These are phyloP conservation scores for Rosa chinensis DNA, from an alignment of 306 rosid species.

Conservation along the genomic window DNA sequence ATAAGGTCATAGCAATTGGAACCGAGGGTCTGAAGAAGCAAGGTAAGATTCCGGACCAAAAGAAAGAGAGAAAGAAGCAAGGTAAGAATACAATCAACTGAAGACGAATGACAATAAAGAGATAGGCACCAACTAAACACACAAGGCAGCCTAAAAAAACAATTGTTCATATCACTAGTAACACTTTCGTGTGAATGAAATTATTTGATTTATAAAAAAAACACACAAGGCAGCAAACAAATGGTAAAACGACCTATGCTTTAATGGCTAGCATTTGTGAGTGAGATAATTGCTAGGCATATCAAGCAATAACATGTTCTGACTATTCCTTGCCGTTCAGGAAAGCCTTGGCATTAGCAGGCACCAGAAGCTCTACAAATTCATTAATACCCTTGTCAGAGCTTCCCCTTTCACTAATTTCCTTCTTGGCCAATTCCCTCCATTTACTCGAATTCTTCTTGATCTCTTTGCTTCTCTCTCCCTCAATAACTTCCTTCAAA, in stretches of 20 bases:
- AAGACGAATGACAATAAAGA: not conserved
- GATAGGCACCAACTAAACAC: not conserved
- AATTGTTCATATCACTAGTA: too few relatives aligned
- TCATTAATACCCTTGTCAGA: conserved; percentile 44
- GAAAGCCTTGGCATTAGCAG: conserved; percentile 16
- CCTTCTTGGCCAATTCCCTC: conserved; percentile 48
- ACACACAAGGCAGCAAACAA: not conserved
- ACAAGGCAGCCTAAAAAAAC: not conserved
- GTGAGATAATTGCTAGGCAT: too few relatives aligned
- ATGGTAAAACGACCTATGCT: too few relatives aligned
- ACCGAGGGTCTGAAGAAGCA: not conserved
- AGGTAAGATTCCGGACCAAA: not conserved
- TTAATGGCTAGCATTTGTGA: too few relatives aligned
- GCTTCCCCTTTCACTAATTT: conserved; percentile 50
- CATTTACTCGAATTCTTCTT: conserved; percentile 41
- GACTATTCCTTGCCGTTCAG: conserved; percentile 2
- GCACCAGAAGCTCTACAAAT: conserved; percentile 40
- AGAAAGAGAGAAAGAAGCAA: not conserved
- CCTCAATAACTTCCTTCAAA: conserved; percentile 53
- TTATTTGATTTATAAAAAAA: not conserved
- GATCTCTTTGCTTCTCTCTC: conserved; percentile 40
- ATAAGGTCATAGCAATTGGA: not conserved
- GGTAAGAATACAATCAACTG: not conserved
- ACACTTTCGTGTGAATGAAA: too few relatives aligned
- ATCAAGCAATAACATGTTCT: not conserved